These are phyloP conservation scores for Alternaria sp. DNA, from an alignment of 2,329 filamentous ascomycete genomes.

Conservation along the genomic window DNA sequence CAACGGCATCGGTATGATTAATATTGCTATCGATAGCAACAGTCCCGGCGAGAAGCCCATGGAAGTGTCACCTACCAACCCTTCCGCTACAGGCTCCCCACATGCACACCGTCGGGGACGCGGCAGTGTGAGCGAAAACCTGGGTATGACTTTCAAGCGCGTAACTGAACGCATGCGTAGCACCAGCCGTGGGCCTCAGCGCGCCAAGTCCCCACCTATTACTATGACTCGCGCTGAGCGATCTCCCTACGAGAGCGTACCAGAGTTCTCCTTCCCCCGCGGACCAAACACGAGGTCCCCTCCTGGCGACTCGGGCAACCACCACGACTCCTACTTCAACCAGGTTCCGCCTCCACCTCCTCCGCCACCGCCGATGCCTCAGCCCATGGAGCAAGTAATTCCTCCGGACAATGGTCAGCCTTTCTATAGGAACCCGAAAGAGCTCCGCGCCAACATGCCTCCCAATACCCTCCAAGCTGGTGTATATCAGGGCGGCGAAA, in stretches of 20 bases:
- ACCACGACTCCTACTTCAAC: conserved; percentile 35
- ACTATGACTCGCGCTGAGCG: conserved; percentile 38
- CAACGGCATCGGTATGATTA: conserved; percentile 49
- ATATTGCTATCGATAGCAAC: conserved; percentile 55
- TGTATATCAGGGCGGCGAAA: conserved; percentile 43
- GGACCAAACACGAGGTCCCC: conserved; percentile 36
- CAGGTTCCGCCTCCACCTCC: conserved; percentile 46
- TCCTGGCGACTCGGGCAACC: conserved; percentile 26
- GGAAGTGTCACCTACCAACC: conserved; percentile 28
- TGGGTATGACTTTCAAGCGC: conserved; percentile 56
- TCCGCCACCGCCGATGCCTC: conserved; percentile 41
- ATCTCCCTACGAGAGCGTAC: conserved; percentile 54
- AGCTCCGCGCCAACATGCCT: conserved; percentile 59
- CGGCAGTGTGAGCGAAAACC: conserved; percentile 63
- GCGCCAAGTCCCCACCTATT: conserved; percentile 56
- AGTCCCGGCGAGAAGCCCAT: conserved; percentile 33
- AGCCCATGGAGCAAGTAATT: conserved; percentile 50
- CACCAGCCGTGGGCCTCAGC: conserved; percentile 56
- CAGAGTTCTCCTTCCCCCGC: conserved; percentile 41
- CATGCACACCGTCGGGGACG: conserved; percentile 60
- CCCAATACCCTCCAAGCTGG: conserved; percentile 54
- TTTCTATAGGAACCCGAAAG: conserved; percentile 52
- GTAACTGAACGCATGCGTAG: conserved; percentile 66
- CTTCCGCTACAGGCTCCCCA: conserved; percentile 44
- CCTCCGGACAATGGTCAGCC: conserved; percentile 42